These are phyloP conservation scores for Penicillium glabrum DNA, from an alignment of 2,329 filamentous ascomycete species.

Conservation along the genomic window DNA sequence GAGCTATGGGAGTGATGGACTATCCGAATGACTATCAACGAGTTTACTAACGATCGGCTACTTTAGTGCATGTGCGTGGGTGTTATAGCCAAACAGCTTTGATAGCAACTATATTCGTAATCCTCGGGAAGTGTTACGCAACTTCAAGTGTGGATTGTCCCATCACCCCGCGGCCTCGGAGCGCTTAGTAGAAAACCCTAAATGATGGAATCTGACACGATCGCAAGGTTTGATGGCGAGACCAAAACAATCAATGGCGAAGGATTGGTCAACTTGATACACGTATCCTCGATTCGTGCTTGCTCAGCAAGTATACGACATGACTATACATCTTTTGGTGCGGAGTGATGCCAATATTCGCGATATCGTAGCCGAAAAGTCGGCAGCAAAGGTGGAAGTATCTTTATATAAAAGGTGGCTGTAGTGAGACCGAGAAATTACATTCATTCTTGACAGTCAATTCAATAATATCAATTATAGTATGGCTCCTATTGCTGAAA, in stretches of 20 bases:
- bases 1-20: too few species aligned
- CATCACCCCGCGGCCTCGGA: conserved; percentile 6
- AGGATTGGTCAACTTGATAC: neutral
- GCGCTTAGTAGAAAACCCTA: neutral
- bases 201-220: conserved; percentile 15
- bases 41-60: too few species aligned
- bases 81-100: too few species aligned
- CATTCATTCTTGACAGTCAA: neutral
- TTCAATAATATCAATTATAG: neutral
- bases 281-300: neutral
- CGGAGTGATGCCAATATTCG: neutral
- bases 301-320: neutral
- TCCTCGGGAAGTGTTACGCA: conserved; percentile 7
- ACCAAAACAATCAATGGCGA: neutral
- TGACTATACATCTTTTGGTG: neutral
- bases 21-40: too few species aligned
- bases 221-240: conserved; percentile 5
- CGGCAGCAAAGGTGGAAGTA: neutral
- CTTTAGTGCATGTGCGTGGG: too few species aligned
- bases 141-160: conserved; percentile 1
- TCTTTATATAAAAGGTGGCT: neutral
- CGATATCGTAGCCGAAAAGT: neutral
- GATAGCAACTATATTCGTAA: neutral
- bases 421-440: neutral
- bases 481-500: conserved; percentile 6